A percentile compares a stretch with the other conserved stretches of the same genome.
These are phyloP conservation scores for Tolypocladium tundrense DNA, from an alignment of 2,329 filamentous ascomycete genomes.

Conservation along the genomic window DNA sequence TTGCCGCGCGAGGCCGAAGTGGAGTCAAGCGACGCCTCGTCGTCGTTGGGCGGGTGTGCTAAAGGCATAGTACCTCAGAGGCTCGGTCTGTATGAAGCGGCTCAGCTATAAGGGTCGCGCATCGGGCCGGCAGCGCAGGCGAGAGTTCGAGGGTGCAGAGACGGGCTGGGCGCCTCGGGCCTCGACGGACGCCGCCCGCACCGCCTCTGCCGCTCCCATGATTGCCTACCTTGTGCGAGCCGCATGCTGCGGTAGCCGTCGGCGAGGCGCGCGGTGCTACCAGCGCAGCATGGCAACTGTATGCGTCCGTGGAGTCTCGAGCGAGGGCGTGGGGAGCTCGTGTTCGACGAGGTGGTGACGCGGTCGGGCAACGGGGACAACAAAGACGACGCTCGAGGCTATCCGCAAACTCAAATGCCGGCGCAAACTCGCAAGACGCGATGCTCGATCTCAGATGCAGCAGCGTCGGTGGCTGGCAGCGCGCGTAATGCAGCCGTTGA, in stretches of 20 bases:
- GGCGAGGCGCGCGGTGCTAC: constrained; percentile 3
- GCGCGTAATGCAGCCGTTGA: background rate
- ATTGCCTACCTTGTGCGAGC: constrained; percentile 6
- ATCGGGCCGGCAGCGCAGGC: background rate
- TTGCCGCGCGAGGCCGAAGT: constrained; percentile 4
- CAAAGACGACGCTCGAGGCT: background rate
- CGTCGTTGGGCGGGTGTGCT: constrained; percentile 9
- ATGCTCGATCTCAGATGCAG: background rate
- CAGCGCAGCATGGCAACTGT: constrained; percentile 5
- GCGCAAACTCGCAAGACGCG: background rate
- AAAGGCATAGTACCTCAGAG: constrained; percentile 11
- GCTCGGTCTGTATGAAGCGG: constrained; percentile 3
- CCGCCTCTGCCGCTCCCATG: background rate
- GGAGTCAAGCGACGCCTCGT: constrained; percentile 7
- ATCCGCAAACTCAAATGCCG: background rate
- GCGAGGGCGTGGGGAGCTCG: background rate
- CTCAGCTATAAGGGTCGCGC: constrained; percentile 3
- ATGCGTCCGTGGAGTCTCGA: background rate
- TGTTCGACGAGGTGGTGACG: background rate
- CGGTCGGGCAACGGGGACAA: background rate
- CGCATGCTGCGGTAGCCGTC: constrained; percentile 8
- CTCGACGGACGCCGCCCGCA: background rate
- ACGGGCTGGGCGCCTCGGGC: background rate
- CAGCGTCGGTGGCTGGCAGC: background rate
- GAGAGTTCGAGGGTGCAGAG: background rate